Evolutionary conservation across 2,329 filamentous ascomycete species (phyloP), one percentile per base, ranked within the genome.

Genomic region (Dryadomyces quercivorus): DNA sequence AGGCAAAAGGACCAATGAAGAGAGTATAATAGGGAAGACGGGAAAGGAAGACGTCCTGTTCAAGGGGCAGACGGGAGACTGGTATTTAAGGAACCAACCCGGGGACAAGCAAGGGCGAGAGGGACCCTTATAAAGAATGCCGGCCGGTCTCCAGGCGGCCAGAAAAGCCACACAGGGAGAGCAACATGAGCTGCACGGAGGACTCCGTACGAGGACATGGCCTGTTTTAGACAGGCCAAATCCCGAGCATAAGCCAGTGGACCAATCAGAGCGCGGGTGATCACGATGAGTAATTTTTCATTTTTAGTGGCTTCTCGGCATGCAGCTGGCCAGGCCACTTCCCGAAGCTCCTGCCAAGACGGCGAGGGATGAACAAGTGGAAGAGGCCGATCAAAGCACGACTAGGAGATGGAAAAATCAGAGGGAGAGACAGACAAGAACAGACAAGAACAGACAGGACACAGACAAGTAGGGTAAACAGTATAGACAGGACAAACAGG

Each of bases 1-100:
- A 54, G 43, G 49, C 42, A 18, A 26, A 13, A 34, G 54, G 26
- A 50, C 26, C 6, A 15, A 44, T 36, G 22, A 50, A 44, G n/a
- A 53, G 42, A 47, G 22, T 34, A 21, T 22, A 40, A 57, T 65
- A 69, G 69, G 64, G 55, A 53, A 26, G 54, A 53, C n/a, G 52
- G 54, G 51, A 50, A 42, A 51, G 46, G 50, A 51, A 51, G 31
- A 46, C 12, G 15, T 12, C 12, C 36, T 40, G 18, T 50, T 20
- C 38, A 42, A 42, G 34, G 55, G 34, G 38, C 38, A 12, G 21
- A 48, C 3, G 22, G 6, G 15, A 18, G 31, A 16, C 4, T 16
- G n/a, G 7, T n/a, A n/a, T 10, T 4, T 40, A 8, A 40, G 4
- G 36, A 40, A 40, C 12, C 4, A 40, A 40, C 36, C 36, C 12